Evolutionary conservation across 768 basidiomycete species (phyloP).

Genomic region (Neoboletus subvelutipes): DNA sequence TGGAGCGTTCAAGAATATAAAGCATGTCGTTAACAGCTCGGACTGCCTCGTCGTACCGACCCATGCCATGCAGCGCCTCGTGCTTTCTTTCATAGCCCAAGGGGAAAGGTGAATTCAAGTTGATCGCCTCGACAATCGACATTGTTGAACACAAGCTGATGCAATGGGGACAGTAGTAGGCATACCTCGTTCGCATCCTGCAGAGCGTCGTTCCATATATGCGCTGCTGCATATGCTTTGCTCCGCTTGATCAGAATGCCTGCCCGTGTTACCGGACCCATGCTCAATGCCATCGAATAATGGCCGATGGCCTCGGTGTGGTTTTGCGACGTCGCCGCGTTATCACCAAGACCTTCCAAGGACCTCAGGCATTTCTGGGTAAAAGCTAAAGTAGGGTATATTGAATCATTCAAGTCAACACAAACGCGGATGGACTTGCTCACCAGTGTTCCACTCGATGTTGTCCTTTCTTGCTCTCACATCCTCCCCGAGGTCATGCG

Average conservation of each 20-base stretch:
- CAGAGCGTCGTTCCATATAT: not conserved
- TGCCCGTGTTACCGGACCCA: not conserved
- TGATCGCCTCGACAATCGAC: not conserved
- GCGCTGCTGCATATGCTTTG: not conserved
- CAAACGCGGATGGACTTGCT: not conserved
- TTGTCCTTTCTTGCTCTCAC: too few relatives aligned
- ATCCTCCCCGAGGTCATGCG: too few relatives aligned
- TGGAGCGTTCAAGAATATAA: not conserved
- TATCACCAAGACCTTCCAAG: too few relatives aligned
- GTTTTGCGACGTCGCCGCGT: too few relatives aligned
- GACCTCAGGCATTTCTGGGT: too few relatives aligned
- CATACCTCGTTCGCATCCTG: conserved; percentile 6
- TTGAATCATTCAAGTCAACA: not conserved
- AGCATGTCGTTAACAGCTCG: not conserved
- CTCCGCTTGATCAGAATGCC: conserved; percentile 4
- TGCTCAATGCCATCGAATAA: not conserved
- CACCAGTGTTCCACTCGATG: conserved; percentile 4
- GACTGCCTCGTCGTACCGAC: conserved; percentile 1
- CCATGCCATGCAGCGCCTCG: conserved; percentile 12
- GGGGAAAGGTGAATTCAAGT: not conserved
- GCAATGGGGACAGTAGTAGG: not conserved
- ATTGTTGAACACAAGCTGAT: not conserved
- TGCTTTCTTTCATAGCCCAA: conserved; percentile 5
- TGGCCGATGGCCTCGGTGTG: too few relatives aligned
- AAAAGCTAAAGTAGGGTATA: too few relatives aligned